These are phyloP conservation scores for Leishmania guyanensis DNA, from an alignment of 208 protist genomes.

Conservation along the genomic window DNA sequence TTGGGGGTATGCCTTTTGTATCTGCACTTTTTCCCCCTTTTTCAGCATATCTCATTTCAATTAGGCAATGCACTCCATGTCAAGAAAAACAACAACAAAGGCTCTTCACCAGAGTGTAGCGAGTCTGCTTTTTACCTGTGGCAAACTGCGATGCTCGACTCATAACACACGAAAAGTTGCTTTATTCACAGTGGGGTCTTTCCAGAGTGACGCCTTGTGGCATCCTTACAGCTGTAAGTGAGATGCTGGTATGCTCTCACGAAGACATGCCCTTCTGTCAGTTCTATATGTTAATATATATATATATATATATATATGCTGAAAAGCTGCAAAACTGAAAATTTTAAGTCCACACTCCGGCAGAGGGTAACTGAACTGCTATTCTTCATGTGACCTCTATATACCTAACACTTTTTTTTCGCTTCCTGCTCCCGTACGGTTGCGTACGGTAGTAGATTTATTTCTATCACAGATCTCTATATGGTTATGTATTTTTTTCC, in stretches of 20 bases:
- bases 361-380: neutral
- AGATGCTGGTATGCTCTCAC: neutral
- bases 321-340: neutral
- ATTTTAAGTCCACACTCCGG: neutral
- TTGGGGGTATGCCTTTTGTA: neutral
- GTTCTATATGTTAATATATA: neutral
- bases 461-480: neutral
- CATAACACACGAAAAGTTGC: too few species aligned
- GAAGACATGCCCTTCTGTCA: too few species aligned
- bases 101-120: neutral
- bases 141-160: neutral
- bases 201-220: neutral
- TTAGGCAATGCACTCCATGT: neutral
- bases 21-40: neutral
- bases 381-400: neutral
- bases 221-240: neutral
- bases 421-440: neutral
- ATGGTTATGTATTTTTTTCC: neutral
- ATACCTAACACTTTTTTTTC: conserved; percentile 1
- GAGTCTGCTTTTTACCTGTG: neutral
- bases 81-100: neutral
- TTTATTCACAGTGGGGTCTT: neutral
- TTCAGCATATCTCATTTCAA: neutral
- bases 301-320: neutral
- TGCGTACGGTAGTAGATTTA: neutral